These are phyloP conservation scores for Hymenoscyphus occultus DNA, from an alignment of 2,329 filamentous ascomycete species.

Conservation along the genomic window DNA sequence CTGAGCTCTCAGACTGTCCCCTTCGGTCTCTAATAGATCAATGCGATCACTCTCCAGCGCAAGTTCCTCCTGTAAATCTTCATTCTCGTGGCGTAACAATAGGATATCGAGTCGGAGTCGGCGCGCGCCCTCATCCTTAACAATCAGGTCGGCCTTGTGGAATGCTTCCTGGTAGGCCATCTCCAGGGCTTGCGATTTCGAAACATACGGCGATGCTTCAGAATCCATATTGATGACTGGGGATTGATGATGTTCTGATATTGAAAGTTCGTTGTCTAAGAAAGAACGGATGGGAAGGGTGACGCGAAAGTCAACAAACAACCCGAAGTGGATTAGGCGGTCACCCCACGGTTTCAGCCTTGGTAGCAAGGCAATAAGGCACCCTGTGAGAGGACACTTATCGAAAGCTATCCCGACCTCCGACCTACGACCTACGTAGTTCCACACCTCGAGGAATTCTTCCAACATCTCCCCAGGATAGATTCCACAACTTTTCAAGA, in stretches of 20 bases:
- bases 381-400: conserved; percentile 8
- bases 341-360: conserved; percentile 1
- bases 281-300: background rate
- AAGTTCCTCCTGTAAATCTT: conserved; percentile 62
- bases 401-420: conserved; percentile 8
- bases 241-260: background rate
- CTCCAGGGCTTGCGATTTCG: conserved; percentile 52
- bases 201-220: conserved; percentile 32
- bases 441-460: conserved; percentile 12
- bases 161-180: conserved; percentile 64
- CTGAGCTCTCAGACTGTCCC: conserved; percentile 47
- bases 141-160: conserved; percentile 63
- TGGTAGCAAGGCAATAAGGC: background rate
- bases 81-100: conserved; percentile 72
- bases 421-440: conserved; percentile 7
- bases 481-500: conserved; percentile 42
- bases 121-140: conserved; percentile 72
- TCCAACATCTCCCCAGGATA: conserved; percentile 12
- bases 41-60: conserved; percentile 58
- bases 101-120: conserved; percentile 66
- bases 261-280: background rate
- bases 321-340: background rate
- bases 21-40: conserved; percentile 49
- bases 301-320: conserved; percentile 6
- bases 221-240: conserved; percentile 29